phyloP scores from a whole-genome alignment of 257 asterid species.

The Misopates orontium region DNA sequence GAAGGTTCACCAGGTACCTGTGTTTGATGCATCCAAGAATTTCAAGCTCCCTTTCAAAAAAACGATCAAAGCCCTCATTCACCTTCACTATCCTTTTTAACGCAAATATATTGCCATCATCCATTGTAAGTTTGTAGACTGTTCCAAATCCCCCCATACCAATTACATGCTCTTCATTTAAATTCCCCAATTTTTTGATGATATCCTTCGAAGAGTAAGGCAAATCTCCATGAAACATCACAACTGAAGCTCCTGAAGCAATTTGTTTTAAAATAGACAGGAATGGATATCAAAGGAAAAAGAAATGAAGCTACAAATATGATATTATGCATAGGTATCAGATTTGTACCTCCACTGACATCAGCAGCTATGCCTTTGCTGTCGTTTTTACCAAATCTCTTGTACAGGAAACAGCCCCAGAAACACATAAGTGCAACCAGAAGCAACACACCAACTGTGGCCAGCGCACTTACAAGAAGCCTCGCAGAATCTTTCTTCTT shows the following conservation, averaged over 20 bases:
- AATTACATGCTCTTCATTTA: constrained; percentile 82
- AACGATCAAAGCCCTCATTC: constrained; percentile 81
- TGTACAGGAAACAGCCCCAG: constrained; percentile 89
- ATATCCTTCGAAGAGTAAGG: constrained; percentile 93
- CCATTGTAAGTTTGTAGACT: constrained; percentile 89
- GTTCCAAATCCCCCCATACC: constrained; percentile 96
- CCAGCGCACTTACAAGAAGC: constrained; percentile 84
- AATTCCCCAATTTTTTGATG: constrained; percentile 69
- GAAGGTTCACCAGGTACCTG: constrained; percentile 74
- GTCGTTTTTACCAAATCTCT: constrained; percentile 77
- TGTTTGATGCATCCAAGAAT: constrained; percentile 95
- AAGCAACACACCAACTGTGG: constrained; percentile 91
- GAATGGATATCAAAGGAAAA: constrained; percentile 2
- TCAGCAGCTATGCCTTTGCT: constrained; percentile 74
- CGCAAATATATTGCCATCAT: constrained; percentile 86
- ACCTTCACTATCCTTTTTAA: constrained; percentile 80
- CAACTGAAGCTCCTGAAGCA: constrained; percentile 87
- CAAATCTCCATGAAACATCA: constrained; percentile 93
- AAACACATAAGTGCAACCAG: constrained; percentile 95
- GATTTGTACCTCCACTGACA: constrained; percentile 72
- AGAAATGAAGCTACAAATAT: constrained; percentile 6
- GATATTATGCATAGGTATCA: constrained; percentile 34
- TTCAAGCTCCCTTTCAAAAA: constrained; percentile 90
- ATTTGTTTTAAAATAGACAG: neutral
- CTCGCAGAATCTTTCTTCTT: constrained; percentile 84